These are phyloP conservation scores for Fomitopsis pinicola DNA, from an alignment of 1,284 basidiomycete genomes.

Conservation along the genomic window DNA sequence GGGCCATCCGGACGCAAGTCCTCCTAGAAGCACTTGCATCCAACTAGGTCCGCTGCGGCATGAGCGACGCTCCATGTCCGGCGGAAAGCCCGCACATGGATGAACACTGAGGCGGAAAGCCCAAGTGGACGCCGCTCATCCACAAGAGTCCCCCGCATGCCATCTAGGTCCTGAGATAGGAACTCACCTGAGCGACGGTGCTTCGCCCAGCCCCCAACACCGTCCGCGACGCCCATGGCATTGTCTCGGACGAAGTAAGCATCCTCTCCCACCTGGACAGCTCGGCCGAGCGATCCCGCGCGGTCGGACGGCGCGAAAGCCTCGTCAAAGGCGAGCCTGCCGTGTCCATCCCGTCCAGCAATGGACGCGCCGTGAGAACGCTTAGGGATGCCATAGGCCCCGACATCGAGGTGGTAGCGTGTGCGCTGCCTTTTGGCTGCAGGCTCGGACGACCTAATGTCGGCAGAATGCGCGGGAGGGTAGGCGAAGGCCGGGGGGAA, in stretches of 20 bases:
- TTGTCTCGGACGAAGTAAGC: constrained; percentile 82
- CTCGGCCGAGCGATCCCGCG: constrained; percentile 34
- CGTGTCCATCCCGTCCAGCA: constrained; percentile 28
- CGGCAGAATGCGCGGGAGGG: constrained; percentile 25
- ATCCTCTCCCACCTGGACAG: constrained; percentile 82
- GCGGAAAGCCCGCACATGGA: too few species aligned
- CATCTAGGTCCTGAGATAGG: too few species aligned
- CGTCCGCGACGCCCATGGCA: constrained; percentile 86
- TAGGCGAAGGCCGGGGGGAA: constrained; percentile 30
- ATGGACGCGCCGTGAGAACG: constrained; percentile 24
- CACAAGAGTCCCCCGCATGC: too few species aligned
- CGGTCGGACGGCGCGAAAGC: constrained; percentile 11
- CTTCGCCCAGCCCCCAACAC: constrained; percentile 81
- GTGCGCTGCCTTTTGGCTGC: constrained; percentile 35
- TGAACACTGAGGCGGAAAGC: too few species aligned
- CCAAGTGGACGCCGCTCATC: too few species aligned
- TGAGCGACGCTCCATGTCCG: too few species aligned
- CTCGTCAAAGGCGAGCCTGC: constrained; percentile 16
- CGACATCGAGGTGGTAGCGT: constrained; percentile 63
- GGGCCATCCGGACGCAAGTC: too few species aligned
- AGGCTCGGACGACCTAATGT: constrained; percentile 12
- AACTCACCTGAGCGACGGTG: constrained; percentile 32
- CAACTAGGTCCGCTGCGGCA: too few species aligned
- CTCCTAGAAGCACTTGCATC: too few species aligned
- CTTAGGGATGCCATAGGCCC: constrained; percentile 68